phyloP scores from a whole-genome alignment of 2,329 filamentous ascomycete species.

The Trichoderma sp. region DNA sequence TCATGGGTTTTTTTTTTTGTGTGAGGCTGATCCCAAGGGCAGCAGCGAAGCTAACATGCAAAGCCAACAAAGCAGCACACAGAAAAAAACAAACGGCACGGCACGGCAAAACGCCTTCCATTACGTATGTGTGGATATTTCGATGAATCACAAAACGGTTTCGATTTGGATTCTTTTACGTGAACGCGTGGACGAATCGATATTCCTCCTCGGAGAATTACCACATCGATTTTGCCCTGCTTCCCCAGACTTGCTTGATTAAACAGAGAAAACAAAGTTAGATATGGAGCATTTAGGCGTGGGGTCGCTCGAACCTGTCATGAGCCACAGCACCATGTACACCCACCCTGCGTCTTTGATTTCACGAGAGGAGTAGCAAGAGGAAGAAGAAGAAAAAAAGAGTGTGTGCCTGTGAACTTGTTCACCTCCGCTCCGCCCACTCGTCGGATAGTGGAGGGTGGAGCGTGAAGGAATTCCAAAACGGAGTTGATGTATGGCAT shows the following conservation, averaged over 20 bases:
- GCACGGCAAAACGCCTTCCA: not conserved
- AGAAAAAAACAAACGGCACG: too few relatives aligned
- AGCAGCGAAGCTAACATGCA: not conserved
- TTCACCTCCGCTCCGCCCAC: not conserved
- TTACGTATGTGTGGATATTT: not conserved
- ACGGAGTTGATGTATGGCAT: not conserved
- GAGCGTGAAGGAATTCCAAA: not conserved
- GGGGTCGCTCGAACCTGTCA: conserved; percentile 23
- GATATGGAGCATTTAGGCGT: conserved; percentile 22
- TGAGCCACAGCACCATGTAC: not conserved
- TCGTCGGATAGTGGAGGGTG: not conserved
- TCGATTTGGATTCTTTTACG: conserved; percentile 2
- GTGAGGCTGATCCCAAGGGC: conserved; percentile 11
- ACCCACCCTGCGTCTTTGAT: not conserved
- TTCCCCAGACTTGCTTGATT: conserved; percentile 20
- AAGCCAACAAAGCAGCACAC: not conserved
- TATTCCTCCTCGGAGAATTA: conserved; percentile 22
- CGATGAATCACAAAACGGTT: conserved; percentile 8
- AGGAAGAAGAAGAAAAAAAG: not conserved
- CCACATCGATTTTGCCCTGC: conserved; percentile 8
- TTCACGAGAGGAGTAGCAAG: not conserved
- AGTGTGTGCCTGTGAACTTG: not conserved
- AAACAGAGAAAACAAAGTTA: conserved; percentile 13
- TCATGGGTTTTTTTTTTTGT: not conserved
- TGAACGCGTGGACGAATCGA: not conserved